These are phyloP conservation scores for Cryptosporidium canis DNA, from an alignment of 169 alveolate species.

Conservation along the genomic window DNA sequence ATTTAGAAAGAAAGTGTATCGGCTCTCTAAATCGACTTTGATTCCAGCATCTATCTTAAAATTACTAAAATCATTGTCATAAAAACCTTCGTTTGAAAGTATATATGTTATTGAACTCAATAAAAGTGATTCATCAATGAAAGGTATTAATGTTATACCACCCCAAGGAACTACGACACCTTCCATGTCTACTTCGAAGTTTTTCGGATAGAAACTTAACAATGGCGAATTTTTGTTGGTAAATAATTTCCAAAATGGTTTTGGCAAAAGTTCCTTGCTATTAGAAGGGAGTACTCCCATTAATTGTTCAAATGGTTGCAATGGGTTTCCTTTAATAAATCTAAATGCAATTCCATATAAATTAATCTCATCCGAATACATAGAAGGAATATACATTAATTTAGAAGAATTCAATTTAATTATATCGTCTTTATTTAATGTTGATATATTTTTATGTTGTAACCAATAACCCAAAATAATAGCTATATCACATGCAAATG, in stretches of 20 bases:
- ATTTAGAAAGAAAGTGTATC: not conserved
- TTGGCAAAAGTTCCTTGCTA: conserved; percentile 77
- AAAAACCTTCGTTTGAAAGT: conserved; percentile 35
- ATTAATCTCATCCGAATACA: conserved; percentile 13
- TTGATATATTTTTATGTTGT: not conserved
- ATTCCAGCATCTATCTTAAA: not conserved
- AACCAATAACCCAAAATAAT: conserved; percentile 75
- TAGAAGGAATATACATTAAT: conserved; percentile 5
- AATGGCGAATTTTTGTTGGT: conserved; percentile 77
- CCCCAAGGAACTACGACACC: conserved; percentile 84
- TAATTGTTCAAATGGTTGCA: conserved; percentile 80
- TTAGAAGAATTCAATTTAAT: not conserved
- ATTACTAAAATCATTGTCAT: conserved; percentile 12
- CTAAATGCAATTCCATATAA: conserved; percentile 4
- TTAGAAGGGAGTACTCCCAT: conserved; percentile 81
- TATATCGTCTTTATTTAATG: conserved; percentile 2
- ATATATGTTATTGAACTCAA: conserved; percentile 53
- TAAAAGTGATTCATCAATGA: conserved; percentile 75
- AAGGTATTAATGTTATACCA: conserved; percentile 81
- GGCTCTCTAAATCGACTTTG: not conserved
- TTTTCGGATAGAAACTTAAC: conserved; percentile 73
- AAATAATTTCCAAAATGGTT: conserved; percentile 73
- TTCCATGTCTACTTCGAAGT: conserved; percentile 80
- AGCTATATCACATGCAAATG: conserved; percentile 88
- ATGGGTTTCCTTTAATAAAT: conserved; percentile 69